Evolutionary conservation across 768 basidiomycete species (phyloP), one percentile per base, ranked within the genome.

Genomic region (Clitopilus hobsonii): DNA sequence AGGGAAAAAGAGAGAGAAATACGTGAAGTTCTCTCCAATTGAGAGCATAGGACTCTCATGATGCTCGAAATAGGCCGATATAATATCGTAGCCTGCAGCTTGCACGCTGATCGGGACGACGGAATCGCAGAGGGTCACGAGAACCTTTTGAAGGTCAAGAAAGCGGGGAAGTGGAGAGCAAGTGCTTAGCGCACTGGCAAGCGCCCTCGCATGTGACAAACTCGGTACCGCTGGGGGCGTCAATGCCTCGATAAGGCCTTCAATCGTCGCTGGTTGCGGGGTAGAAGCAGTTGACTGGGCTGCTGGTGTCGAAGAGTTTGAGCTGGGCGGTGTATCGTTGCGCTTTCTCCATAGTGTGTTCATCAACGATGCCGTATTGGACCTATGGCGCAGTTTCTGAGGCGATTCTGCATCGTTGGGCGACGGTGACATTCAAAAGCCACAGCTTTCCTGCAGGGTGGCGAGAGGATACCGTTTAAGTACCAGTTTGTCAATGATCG

Each of bases 11-110:
- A 90, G 70, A 14, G 84, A 80, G 52, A 90, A 82, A 56, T 84
- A 85, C 0, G 83, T 73, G 8, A 88, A 67, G 24, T 83, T 74
- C 55, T 91, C 88, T 0, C 82, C 73, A 1, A 82, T 84, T 1
- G 71, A 69, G 20, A 83, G 69, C 20, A 64, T 61, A 20, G 72
- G 62, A 0, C 76, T 71, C 52, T 84, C 82, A 20, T 68, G 72
- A 63, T 84, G 83, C 62, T 87, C 82, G 71, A 82, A 84, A 64
- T 85, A 91, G 2, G 85, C 78, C 13, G 85, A 74, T 51, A 91
- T 73, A 57, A 90, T 82, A 55, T 91, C 89, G 60, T 77, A 89
- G 0, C 89, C 90, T 0, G 83, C 78, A 6, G 79, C 79, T 62
- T 89, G 88, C 3, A 91, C 58, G 0, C 82, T 69, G 0, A 74